Conservation (phyloP, 1,284 basidiomycete genomes). For the Bondarzewia mesenterica region DNA sequence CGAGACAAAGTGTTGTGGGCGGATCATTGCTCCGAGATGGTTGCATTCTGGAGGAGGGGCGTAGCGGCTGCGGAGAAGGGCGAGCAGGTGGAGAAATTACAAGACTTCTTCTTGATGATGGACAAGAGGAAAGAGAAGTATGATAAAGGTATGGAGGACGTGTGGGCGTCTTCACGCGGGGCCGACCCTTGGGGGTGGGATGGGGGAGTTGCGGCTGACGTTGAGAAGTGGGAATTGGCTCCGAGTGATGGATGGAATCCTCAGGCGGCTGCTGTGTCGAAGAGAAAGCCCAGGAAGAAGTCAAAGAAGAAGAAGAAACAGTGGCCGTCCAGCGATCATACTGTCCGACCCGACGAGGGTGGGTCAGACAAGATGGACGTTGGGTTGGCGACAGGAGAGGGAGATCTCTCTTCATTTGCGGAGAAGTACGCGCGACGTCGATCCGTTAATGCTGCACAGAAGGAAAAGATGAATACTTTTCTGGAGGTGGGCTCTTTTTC, state of each 20-base stretch:
- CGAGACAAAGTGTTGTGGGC: slow-evolving; percentile 44
- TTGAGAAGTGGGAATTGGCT: background rate
- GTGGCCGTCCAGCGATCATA: background rate
- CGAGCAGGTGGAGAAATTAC: slow-evolving; percentile 36
- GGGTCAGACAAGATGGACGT: background rate
- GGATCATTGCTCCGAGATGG: slow-evolving; percentile 25
- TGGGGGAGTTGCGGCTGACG: slow-evolving; percentile 7
- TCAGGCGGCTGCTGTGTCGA: background rate
- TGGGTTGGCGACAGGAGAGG: slow-evolving; percentile 7
- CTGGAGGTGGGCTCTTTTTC: slow-evolving; percentile 32
- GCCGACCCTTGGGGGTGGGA: slow-evolving; percentile 9
- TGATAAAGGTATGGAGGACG: slow-evolving; percentile 10
- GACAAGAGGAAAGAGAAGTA: slow-evolving; percentile 17
- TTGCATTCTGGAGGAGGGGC: slow-evolving; percentile 48
- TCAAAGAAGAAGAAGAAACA: background rate
- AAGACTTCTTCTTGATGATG: slow-evolving; percentile 38
- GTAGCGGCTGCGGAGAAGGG: slow-evolving; percentile 44
- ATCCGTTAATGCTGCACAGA: slow-evolving; percentile 30
- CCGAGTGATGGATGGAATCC: background rate
- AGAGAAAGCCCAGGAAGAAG: background rate
- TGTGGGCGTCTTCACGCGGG: slow-evolving; percentile 5
- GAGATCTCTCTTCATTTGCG: slow-evolving; percentile 29
- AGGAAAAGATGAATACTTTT: slow-evolving; percentile 39
- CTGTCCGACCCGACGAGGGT: too few species aligned
- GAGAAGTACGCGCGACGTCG: slow-evolving; percentile 38